These are phyloP conservation scores for Abelmoschus esculentus DNA, from an alignment of 345 rosid genomes.

Conservation along the genomic window DNA sequence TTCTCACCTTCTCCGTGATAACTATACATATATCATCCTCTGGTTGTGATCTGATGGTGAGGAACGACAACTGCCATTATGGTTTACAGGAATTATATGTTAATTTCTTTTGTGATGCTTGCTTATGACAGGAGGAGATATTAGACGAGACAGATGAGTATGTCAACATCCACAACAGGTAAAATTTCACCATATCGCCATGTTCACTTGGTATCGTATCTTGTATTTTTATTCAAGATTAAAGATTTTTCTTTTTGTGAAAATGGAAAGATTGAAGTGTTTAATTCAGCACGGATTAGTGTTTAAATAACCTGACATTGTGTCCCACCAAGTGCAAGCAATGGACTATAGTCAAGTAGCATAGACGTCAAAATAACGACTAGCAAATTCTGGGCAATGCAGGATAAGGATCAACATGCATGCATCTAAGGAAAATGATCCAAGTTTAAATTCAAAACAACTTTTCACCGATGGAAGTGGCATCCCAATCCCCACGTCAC, in stretches of 20 bases:
- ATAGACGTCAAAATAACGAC: background rate
- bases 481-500: conserved; percentile 24
- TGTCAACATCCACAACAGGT: conserved; percentile 87
- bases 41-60: background rate
- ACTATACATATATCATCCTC: background rate
- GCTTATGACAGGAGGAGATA: conserved; percentile 75
- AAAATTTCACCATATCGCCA: background rate
- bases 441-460: conserved; percentile 26
- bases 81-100: background rate
- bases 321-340: background rate
- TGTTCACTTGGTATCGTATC: background rate
- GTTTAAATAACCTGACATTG: background rate
- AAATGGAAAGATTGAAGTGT: background rate
- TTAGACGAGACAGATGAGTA: conserved; percentile 94
- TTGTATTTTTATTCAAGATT: background rate
- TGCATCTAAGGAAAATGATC: conserved; percentile 46
- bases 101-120: background rate
- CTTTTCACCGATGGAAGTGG: conserved; percentile 25
- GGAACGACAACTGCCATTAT: background rate
- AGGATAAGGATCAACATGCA: conserved; percentile 85
- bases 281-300: background rate
- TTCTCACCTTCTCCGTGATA: background rate
- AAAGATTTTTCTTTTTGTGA: background rate
- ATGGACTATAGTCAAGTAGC: background rate
- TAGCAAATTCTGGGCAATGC: conserved; percentile 22